Conservation (phyloP, 345 rosid species). For the Gossypium bickii region DNA sequence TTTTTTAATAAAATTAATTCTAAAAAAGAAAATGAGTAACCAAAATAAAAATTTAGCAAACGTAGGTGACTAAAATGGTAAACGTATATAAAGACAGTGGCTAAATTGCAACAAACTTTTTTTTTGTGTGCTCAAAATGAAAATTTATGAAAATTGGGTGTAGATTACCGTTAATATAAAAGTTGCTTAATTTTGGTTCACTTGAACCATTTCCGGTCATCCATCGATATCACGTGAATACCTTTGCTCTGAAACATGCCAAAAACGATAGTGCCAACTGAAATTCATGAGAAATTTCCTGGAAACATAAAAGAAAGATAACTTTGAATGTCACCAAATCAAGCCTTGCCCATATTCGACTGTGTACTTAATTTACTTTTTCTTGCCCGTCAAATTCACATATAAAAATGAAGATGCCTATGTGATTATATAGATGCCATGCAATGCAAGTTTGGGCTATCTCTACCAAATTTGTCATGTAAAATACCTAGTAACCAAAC, state of each 20-base stretch:
- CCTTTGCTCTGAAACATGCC: not conserved
- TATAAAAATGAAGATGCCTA: not conserved
- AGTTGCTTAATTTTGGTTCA: not conserved
- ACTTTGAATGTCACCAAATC: not conserved
- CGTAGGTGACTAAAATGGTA: no score
- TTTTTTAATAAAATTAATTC: no score
- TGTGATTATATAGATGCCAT: not conserved
- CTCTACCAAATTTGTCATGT: not conserved
- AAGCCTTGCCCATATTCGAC: not conserved
- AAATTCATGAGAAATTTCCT: constrained; percentile 10
- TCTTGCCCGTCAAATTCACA: not conserved
- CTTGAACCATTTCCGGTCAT: not conserved
- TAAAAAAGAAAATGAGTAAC: no score
- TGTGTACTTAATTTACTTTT: not conserved
- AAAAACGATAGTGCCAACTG: not conserved
- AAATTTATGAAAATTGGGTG: no score
- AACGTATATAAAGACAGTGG: no score
- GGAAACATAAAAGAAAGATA: not conserved
- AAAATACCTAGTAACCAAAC: not conserved
- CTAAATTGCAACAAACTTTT: no score
- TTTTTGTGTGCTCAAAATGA: no score
- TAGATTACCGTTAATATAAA: no score
- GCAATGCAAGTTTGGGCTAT: not conserved
- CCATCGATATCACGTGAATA: not conserved
- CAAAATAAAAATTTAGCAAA: no score